Evolutionary conservation across 2,329 filamentous ascomycete species (phyloP), one percentile per base, ranked within the genome.

Genomic region (Phoma sp.): DNA sequence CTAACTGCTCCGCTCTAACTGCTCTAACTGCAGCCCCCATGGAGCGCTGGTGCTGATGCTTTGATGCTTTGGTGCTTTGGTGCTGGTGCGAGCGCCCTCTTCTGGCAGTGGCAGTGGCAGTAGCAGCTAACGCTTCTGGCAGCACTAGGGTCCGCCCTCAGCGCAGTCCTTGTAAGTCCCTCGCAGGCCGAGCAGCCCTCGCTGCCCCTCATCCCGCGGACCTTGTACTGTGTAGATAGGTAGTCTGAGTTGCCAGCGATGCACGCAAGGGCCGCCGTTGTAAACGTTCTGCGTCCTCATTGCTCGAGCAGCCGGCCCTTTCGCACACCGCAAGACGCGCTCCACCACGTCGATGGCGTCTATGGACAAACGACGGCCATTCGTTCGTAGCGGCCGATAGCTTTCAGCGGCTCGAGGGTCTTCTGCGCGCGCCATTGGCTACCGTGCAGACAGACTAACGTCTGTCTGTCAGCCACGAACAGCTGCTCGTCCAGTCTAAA

Each of bases 301-400:
- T 69, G 63, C 63, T 62, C 59, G 49, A 58, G 55, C 55, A 22
- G 36, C 36, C 51, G 47, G 52, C 52, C 53, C 50, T 49, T 39
- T 40, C 27, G 60, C 62, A 63, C 66, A 67, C 63, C 66, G 66
- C 64, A 67, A 60, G 35, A 60, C 60, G 47, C 52, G 50, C 57
- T 58, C 53, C 56, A 61, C 60, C 52, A 57, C 42, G 38, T 44
- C 57, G 48, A 62, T 60, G 67, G 66, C 65, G 66, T 66, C 64
- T 68, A 59, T 60, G 52, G 53, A 46, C 40, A 33, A 27, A 13
- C 57, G 36, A 52, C 47, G 52, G 55, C 66, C 67, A 65, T 33
- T 66, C 61, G 53, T 64, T 67, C 47, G 60, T 52, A 58, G 54
- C 57, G 50, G 44, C 51, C 37, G 47, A 46, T 57, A 30, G 45